Base-by-base conservation (phyloP, 2,329 filamentous ascomycete species). In the Monosporascus cannonballus region DNA sequence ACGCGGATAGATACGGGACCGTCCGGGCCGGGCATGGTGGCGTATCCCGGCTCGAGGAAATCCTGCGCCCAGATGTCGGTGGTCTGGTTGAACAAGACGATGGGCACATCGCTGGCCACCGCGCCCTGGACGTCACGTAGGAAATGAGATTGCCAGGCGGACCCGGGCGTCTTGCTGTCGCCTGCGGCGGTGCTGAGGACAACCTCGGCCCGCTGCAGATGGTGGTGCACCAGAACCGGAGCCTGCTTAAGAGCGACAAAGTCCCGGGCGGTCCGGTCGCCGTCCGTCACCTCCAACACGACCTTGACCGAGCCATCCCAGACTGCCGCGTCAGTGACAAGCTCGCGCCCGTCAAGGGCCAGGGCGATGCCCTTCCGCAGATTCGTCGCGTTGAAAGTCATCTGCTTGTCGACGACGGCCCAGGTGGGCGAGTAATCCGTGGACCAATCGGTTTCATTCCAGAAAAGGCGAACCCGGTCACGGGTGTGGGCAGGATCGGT, bases 61-160 rank as follows among this genome's bases (percentile, higher is more conserved):
- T 75, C 71, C 53, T 73, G 71, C 1, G 65, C 61, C 71, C 70
- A 74, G 45, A 66, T 58, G 52, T 73, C 69, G 30, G 52, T 55
- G 22, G 54, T 59, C 1, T 51, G 49, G 20, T 63, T 56, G 52
- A 71, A 44, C n/a, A 20, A 14, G 17, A 18, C 11, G 11, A 24
- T 6, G 11, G n/a, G n/a, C 41, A 30, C 27, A 30, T 44, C 41
- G n/a, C 11, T 7, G 20, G 20, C 11, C n/a, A n/a, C 41, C 4
- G 41, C 41, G 11, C 4, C n/a, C n/a, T 44, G 4, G 41, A 44
- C 41, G 20, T 6, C 41, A 14, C 11, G 17, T 20, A 30, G 27
- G 27, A 30, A 30, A 30, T 11, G 27, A 30, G 9, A 30, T 11
- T 30, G 27, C 27, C 27, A 30, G 27, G 27, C 27, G 27, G 27